Percentiles rank a stretch among this genome's conserved stretches.
phyloP scores from a whole-genome alignment of 257 asterid genomes.

The Echites panduratus region DNA sequence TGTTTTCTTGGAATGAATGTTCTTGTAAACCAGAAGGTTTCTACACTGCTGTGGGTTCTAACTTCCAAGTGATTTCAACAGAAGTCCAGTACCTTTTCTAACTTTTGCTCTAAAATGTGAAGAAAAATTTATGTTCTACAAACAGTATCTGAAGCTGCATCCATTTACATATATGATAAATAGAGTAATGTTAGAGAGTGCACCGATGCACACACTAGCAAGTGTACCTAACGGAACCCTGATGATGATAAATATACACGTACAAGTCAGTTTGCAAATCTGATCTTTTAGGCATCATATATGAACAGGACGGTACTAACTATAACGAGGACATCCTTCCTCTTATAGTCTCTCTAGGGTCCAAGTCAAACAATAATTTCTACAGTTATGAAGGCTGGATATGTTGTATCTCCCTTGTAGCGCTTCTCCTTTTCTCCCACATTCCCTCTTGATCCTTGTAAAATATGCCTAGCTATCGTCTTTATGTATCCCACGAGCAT shows the following conservation, averaged over 20 bases:
- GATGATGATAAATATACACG: no score
- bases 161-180: background rate
- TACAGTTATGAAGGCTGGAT: background rate
- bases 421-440: background rate
- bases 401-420: background rate
- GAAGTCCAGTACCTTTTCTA: background rate
- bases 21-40: background rate
- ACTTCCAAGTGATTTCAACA: background rate
- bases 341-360: no score
- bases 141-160: background rate
- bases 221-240: no score
- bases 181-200: no score
- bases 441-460: background rate
- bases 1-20: background rate
- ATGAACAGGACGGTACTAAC: no score
- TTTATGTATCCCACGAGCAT: no score
- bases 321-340: no score
- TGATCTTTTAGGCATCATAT: no score
- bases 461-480: no score
- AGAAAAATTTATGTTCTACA: background rate
- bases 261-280: no score
- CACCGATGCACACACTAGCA: no score
- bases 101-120: background rate
- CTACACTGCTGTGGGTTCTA: background rate
- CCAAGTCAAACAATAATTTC: no score